Conservation (phyloP, 2,329 filamentous ascomycete species). For the Teratosphaeria gauchensis region DNA sequence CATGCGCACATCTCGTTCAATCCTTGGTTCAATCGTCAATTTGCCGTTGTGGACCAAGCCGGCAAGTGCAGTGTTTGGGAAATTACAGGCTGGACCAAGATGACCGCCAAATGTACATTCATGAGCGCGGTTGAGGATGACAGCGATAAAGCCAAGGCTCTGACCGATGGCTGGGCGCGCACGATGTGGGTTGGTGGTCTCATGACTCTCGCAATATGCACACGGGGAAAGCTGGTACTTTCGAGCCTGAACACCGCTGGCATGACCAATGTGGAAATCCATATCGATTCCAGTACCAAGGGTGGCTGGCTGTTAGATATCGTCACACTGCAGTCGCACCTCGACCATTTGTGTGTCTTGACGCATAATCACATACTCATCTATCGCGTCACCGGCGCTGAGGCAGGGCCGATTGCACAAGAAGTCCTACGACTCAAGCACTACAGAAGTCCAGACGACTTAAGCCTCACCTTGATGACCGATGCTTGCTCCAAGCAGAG, state of each 20-base stretch:
- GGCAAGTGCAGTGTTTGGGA: slow-evolving; percentile 64
- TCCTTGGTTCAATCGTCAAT: slow-evolving; percentile 49
- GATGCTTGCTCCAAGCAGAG: not conserved
- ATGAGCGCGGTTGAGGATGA: not conserved
- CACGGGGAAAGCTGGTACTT: slow-evolving; percentile 32
- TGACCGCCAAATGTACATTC: slow-evolving; percentile 5
- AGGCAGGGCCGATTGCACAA: slow-evolving; percentile 18
- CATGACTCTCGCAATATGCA: slow-evolving; percentile 44
- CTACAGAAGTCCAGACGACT: slow-evolving; percentile 30
- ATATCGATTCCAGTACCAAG: slow-evolving; percentile 19
- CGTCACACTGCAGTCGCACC: slow-evolving; percentile 37
- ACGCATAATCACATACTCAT: slow-evolving; percentile 44
- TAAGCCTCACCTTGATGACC: not conserved
- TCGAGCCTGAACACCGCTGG: slow-evolving; percentile 22
- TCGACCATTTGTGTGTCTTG: slow-evolving; percentile 48
- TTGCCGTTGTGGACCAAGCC: slow-evolving; percentile 55
- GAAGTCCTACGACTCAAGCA: slow-evolving; percentile 43
- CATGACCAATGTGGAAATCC: slow-evolving; percentile 17
- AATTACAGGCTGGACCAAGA: slow-evolving; percentile 25
- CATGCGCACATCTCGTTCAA: slow-evolving; percentile 60
- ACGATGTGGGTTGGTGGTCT: slow-evolving; percentile 40
- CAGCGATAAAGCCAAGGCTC: slow-evolving; percentile 6
- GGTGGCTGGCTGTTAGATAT: slow-evolving; percentile 49
- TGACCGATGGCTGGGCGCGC: slow-evolving; percentile 41
- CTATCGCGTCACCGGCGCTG: slow-evolving; percentile 15